Conservation (phyloP, 257 asterid genomes). For the Capsicum rhomboideum region DNA sequence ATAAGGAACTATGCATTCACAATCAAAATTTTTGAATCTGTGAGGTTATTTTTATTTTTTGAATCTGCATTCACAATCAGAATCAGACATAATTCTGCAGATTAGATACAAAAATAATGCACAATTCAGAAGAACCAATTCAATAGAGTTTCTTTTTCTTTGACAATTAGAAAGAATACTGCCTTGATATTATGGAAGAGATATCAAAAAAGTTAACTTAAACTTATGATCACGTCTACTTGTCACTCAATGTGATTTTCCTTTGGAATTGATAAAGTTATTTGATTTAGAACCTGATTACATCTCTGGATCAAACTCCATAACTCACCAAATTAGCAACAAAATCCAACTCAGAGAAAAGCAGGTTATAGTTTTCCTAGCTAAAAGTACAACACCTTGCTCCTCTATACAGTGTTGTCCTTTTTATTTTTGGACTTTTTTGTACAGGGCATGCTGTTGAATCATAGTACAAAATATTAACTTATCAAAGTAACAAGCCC, state of each 20-base stretch:
- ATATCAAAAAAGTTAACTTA: neutral
- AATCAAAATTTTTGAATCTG: neutral
- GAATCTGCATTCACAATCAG: neutral
- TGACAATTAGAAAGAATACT: neutral
- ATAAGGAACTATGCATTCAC: neutral
- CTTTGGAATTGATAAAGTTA: neutral
- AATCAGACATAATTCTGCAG: neutral
- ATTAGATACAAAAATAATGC: neutral
- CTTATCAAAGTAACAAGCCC: neutral
- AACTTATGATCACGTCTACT: neutral
- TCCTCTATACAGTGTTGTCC: neutral
- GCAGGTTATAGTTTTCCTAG: neutral
- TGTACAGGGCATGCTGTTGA: neutral
- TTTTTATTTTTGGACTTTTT: neutral
- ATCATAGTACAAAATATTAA: neutral
- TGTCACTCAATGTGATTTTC: neutral
- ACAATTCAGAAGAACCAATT: neutral
- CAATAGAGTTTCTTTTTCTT: neutral
- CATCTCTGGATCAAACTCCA: neutral
- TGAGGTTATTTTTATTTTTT: no score
- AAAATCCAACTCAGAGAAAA: neutral
- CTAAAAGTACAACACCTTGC: neutral
- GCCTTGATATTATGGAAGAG: neutral
- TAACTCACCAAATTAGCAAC: neutral
- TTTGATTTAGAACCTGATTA: neutral